A percentile compares a stretch with the other conserved stretches of the same genome.
These are phyloP conservation scores for Penstemon barbatus DNA, from an alignment of 257 asterid species.

Conservation along the genomic window DNA sequence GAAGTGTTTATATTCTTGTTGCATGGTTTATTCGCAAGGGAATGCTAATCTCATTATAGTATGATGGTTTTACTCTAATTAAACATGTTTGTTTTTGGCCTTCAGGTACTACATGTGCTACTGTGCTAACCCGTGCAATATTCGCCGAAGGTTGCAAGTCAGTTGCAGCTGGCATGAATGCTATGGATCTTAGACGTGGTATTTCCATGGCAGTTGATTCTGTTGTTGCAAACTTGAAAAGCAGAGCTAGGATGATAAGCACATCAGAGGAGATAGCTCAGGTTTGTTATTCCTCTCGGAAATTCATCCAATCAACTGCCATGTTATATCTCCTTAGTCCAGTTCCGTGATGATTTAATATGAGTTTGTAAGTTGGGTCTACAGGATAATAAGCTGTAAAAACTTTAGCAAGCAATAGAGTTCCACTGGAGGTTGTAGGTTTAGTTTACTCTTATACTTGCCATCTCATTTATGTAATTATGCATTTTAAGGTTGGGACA, in stretches of 20 bases:
- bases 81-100: neutral
- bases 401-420: neutral
- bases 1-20: neutral
- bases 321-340: neutral
- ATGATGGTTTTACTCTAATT: neutral
- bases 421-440: neutral
- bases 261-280: slow-evolving; percentile 98
- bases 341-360: neutral
- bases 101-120: slow-evolving; percentile 94
- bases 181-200: slow-evolving; percentile 97
- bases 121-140: slow-evolving; percentile 94
- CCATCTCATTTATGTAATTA: neutral
- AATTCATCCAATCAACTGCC: neutral
- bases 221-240: slow-evolving; percentile 84
- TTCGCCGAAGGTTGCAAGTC: slow-evolving; percentile 95
- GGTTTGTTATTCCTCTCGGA: slow-evolving; percentile 42
- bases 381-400: neutral
- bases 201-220: slow-evolving; percentile 86
- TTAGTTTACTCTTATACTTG: neutral
- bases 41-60: neutral
- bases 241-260: slow-evolving; percentile 97
- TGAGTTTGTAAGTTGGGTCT: no score
- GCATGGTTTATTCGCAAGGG: neutral
- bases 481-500: slow-evolving; percentile 72
- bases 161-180: slow-evolving; percentile 98